Base-by-base conservation (phyloP, 306 rosid genomes). In the Quercus suber region DNA sequence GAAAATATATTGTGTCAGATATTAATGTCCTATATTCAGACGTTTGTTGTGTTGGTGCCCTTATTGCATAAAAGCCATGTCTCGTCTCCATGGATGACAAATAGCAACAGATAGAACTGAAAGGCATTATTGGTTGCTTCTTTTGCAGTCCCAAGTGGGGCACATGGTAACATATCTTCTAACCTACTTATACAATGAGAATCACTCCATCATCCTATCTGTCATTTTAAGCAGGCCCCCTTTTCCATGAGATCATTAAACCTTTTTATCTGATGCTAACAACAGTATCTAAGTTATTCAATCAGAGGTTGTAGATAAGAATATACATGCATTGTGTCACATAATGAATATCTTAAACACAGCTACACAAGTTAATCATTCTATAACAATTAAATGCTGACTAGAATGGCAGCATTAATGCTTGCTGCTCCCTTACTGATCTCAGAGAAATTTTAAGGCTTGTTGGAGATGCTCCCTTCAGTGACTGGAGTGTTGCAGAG, bases 391-490 rank as follows among this genome's bases (percentile, higher is more conserved):
- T 30, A 28, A 30, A n/a, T 17, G 12, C 41, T 64, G 37, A 67
- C 61, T 79, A 51, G 76, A 78, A 56, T n/a, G 37, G 5, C 76
- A 56, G 52, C 25, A 43, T 20, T 43, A 75, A 31, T 71, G 61
- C 78, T 27, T 76, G 33, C 71, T 63, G 69, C 19, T 31, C 43
- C 61, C 84, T 2, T 88, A 95, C 99, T 87, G 90, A 87, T 94
- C 92, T 89, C 68, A 94, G 84, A 58, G 92, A 89, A 69, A 94
- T 83, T 91, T 94, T 94, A 79, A 92, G 93, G 80, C 96, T 92
- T 72, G 86, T 92, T 14, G 98, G 98, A 55, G 98, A 94, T 85
- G 97, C 92, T 80, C 82, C 88, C 86, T 84, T 90, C 63, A 94
- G 76, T 74, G 94, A 82, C 76, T 84, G 90, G 82, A 94, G 84